Base-by-base conservation (phyloP, 1,284 basidiomycete genomes). In the Schizopora paradoxa region DNA sequence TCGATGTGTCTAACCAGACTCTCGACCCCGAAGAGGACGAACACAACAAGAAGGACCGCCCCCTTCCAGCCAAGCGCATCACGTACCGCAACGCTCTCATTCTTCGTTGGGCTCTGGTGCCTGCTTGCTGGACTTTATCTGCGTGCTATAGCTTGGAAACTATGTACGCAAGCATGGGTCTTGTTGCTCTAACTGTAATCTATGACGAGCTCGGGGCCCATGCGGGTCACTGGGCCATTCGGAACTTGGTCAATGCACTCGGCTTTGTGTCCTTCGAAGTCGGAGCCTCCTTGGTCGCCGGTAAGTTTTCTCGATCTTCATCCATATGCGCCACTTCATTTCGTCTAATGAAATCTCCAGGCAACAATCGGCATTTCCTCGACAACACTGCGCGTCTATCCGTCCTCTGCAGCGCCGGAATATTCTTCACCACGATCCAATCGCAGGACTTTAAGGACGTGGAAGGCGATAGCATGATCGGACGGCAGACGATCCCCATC, bases 21-120 rank as follows among this genome's bases (percentile, higher is more conserved):
- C 56, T 66, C n/a, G 55, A 57, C 2, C 58, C 60, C 1, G 61
- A 63, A 8, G 73, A 74, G 51, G 72, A 75, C 51, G 46, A 42
- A 4, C 47, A 57, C 36, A 75, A 75, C 57, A 70, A 73, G 46
- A 63, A 66, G 0, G 68, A 67, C 58, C 54, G 72, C 10, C 73
- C 73, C 2, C 56, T 75, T 18, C 70, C 72, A 1, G 55, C 70
- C 4, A 62, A 64, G 6, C 63, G 66, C 3, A 66, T 74, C 26
- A 58, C 67, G 7, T 47, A 65, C 11, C 28, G 35, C 2, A 56
- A 57, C n/a, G 64, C 71, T 1, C 48, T 49, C 6, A 29, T 51
- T 1, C 58, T 73, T 2, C 66, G 68, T 8, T 67, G 66, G 64
- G 21, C 57, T 6, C 60, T 67, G 18, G 52, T 66, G 8, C 22